Percentiles rank a stretch among this genome's conserved stretches.
These are phyloP conservation scores for Arabidopsis lyrata DNA, from an alignment of 441 rosid genomes.

Conservation along the genomic window DNA sequence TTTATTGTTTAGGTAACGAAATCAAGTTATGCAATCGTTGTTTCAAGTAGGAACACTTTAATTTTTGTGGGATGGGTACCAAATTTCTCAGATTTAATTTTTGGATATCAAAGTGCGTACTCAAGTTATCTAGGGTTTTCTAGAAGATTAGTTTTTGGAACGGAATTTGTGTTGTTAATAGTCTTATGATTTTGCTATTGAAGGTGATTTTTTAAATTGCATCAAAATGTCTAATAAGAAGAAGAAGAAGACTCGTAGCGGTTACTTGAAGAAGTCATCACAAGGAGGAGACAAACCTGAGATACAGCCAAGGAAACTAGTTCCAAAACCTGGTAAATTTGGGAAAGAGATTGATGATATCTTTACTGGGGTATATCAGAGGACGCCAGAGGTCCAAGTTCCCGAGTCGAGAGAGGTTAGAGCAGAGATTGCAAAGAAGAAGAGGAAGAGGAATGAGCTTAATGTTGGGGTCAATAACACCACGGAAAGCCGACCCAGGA, in stretches of 20 bases:
- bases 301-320: conserved; percentile 31
- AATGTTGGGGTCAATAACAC: conserved; percentile 36
- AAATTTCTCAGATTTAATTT: not conserved
- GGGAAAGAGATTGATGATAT: conserved; percentile 60
- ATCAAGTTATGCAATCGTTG: conserved; percentile 4
- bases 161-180: conserved; percentile 4
- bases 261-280: conserved; percentile 40
- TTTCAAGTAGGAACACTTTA: not conserved
- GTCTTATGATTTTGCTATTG: not conserved
- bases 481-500: conserved; percentile 47
- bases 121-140: not conserved
- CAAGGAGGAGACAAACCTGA: conserved; percentile 38
- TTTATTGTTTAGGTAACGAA: not conserved
- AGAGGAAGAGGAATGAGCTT: conserved; percentile 42
- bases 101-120: not conserved
- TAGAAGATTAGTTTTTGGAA: not conserved
- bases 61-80: not conserved
- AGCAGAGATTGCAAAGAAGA: conserved; percentile 48
- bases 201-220: not conserved
- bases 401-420: conserved; percentile 24
- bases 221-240: conserved; percentile 38
- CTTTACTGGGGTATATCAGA: conserved; percentile 53
- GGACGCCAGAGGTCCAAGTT: conserved; percentile 38
- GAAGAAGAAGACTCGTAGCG: conserved; percentile 35
- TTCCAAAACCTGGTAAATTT: conserved; percentile 44